A percentile compares a stretch with the other conserved stretches of the same genome.
These are phyloP conservation scores for Hanseniaspora uvarum DNA, from an alignment of 1,139 yeast genomes.

Conservation along the genomic window DNA sequence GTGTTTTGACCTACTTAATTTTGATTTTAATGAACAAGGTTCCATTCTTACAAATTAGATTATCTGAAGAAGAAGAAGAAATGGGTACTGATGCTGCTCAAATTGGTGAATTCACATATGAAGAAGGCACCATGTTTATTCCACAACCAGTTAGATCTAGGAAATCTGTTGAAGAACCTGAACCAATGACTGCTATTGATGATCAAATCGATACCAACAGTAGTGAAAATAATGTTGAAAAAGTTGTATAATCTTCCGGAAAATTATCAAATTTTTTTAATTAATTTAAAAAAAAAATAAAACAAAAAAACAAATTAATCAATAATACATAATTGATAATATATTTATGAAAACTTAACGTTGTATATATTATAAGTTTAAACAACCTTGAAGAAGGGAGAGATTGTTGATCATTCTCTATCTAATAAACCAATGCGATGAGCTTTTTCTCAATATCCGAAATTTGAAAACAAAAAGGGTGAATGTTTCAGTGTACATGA, in stretches of 20 bases:
- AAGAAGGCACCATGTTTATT: conserved; percentile 53
- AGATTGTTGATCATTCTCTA: not conserved
- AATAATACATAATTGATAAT: not conserved
- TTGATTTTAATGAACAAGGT: conserved; percentile 64
- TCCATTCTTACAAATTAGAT: conserved; percentile 74
- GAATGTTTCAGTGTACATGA: too few relatives aligned
- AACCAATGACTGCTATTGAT: conserved; percentile 28
- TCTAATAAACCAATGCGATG: not conserved
- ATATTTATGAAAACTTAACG: not conserved
- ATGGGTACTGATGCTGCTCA: conserved; percentile 81
- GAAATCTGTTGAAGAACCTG: conserved; percentile 30
- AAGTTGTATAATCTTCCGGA: conserved; percentile 5
- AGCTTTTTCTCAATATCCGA: not conserved
- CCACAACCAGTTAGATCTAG: conserved; percentile 64
- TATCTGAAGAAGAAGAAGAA: conserved; percentile 81
- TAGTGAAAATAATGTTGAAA: conserved; percentile 10
- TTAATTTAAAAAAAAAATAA: not conserved
- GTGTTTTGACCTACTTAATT: conserved; percentile 61
- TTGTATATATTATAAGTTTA: not conserved
- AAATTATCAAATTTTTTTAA: too few relatives aligned
- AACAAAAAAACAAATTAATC: not conserved
- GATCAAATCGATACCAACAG: conserved; percentile 27
- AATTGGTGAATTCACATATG: conserved; percentile 76
- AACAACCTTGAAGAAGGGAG: not conserved
- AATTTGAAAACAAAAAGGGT: too few relatives aligned